A percentile compares a stretch with the other conserved stretches of the same genome.
These are phyloP conservation scores for Cystobasidiaceae sp. DNA, from an alignment of 1,284 basidiomycete genomes.

Conservation along the genomic window DNA sequence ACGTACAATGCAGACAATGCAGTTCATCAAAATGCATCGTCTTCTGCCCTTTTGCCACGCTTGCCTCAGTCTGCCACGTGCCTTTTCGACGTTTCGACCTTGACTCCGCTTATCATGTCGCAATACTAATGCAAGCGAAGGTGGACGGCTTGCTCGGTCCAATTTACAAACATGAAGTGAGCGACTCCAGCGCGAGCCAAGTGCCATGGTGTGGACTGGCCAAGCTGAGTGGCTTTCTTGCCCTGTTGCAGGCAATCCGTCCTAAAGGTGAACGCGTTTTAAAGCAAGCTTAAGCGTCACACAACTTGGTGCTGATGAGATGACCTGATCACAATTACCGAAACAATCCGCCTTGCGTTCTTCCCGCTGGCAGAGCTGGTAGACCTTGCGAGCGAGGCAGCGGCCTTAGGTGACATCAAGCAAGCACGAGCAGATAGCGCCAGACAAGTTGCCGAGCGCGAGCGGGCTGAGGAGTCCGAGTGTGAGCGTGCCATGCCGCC, in stretches of 20 bases:
- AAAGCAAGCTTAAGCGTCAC: too few relatives aligned
- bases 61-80: too few relatives aligned
- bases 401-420: not conserved
- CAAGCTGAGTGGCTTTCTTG: not conserved
- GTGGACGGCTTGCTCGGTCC: slow-evolving; percentile 12
- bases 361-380: not conserved
- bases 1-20: too few relatives aligned
- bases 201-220: not conserved
- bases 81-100: not conserved
- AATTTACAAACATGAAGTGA: slow-evolving; percentile 14
- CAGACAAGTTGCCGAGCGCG: not conserved
- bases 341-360: too few relatives aligned
- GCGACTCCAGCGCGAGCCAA: not conserved
- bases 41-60: too few relatives aligned
- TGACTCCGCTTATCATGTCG: not conserved
- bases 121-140: slow-evolving; percentile 5
- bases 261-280: slow-evolving; percentile 12
- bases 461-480: slow-evolving; percentile 30
- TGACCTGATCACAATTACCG: too few relatives aligned
- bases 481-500: slow-evolving; percentile 15
- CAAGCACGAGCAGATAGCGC: not conserved
- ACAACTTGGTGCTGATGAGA: too few relatives aligned
- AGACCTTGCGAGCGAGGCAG: not conserved
- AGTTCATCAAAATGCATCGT: too few relatives aligned
- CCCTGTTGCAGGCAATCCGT: slow-evolving; percentile 5